Conservation (phyloP, 306 rosid species). For the Coriaria nepalensis region DNA sequence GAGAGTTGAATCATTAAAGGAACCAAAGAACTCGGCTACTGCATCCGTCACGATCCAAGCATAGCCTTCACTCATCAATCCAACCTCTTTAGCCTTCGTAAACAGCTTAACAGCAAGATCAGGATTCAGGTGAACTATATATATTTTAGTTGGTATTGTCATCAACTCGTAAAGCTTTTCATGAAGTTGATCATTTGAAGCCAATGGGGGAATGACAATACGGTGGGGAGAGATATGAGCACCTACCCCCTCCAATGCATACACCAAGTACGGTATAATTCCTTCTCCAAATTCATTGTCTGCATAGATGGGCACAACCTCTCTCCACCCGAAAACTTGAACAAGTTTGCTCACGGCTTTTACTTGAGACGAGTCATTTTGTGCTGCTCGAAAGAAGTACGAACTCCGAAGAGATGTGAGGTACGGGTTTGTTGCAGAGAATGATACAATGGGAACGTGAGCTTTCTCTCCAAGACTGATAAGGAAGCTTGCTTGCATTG, state of each 20-base stretch:
- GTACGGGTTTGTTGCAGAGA: conserved; percentile 6
- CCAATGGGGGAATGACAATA: conserved; percentile 14
- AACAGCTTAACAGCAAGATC: conserved; percentile 13
- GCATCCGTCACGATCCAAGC: conserved; percentile 25
- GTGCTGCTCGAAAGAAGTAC: conserved; percentile 5
- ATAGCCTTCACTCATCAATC: conserved; percentile 11
- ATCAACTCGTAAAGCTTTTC: conserved; percentile 19
- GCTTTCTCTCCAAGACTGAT: conserved; percentile 17
- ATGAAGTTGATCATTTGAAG: conserved; percentile 13
- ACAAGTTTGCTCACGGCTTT: conserved; percentile 6
- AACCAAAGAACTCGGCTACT: neutral
- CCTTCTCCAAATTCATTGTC: conserved; percentile 11
- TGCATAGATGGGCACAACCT: conserved; percentile 13
- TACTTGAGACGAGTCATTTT: conserved; percentile 11
- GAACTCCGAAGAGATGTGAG: conserved; percentile 2
- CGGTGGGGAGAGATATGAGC: conserved; percentile 15
- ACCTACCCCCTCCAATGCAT: conserved; percentile 11
- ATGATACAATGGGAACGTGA: conserved; percentile 16
- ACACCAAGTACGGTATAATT: conserved; percentile 5
- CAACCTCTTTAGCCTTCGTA: conserved; percentile 9
- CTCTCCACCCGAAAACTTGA: conserved; percentile 16
- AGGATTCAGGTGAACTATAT: conserved; percentile 13
- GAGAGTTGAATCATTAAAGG: neutral
- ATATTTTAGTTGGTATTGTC: conserved; percentile 25
- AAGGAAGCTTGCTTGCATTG: conserved; percentile 14